These are phyloP conservation scores for Strobilomyces echinocephalus DNA, from an alignment of 768 basidiomycete species.

Conservation along the genomic window DNA sequence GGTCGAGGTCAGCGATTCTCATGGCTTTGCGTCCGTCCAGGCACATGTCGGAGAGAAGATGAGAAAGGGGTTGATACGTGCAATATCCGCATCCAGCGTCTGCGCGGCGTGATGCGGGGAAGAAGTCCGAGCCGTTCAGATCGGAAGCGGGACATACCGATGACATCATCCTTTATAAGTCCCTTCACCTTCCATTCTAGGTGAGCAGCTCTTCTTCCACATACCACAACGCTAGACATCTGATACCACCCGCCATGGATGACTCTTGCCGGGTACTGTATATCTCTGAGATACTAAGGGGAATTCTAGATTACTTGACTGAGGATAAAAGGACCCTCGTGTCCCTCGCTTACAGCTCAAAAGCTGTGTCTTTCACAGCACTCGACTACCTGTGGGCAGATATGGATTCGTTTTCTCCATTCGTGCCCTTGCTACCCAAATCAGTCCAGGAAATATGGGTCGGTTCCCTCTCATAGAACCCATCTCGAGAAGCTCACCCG, in stretches of 20 bases:
- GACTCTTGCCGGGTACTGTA: constrained; percentile 2
- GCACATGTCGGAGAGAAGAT: no score
- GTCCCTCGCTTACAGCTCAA: constrained; percentile 10
- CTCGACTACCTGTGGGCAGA: constrained; percentile 19
- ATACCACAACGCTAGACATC: neutral
- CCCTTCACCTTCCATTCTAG: neutral
- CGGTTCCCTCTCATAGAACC: neutral
- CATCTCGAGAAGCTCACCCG: neutral
- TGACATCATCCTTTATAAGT: neutral
- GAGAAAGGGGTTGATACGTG: no score
- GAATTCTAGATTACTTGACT: constrained; percentile 9
- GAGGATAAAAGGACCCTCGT: constrained; percentile 8
- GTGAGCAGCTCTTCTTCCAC: neutral
- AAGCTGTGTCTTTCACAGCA: constrained; percentile 6
- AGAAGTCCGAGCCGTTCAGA: no score
- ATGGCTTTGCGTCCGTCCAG: no score
- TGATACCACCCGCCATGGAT: constrained; percentile 1
- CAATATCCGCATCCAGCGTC: no score
- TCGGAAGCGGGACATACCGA: neutral
- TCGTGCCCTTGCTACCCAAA: constrained; percentile 13
- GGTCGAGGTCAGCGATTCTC: no score
- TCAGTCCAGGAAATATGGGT: constrained; percentile 11
- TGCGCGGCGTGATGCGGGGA: no score
- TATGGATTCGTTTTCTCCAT: constrained; percentile 16
- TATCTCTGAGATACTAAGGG: constrained; percentile 14